Base-by-base conservation (phyloP, 1,284 basidiomycete species). In the Trichosporon asahii region DNA sequence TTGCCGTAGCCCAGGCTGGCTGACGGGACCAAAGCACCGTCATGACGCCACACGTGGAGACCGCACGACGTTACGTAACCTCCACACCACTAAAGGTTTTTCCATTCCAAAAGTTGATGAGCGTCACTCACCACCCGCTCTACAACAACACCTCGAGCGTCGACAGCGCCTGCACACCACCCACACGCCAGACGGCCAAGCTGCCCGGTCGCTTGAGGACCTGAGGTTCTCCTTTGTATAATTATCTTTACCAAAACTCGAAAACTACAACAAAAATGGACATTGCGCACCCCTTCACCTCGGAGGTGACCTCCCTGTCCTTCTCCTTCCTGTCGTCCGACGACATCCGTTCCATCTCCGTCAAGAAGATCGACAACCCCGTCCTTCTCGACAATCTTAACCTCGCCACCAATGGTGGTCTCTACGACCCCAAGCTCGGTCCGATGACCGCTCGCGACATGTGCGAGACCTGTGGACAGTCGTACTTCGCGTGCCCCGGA, bases 401-500 rank as follows among this genome's bases (percentile, higher is more conserved):
- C 81, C 87, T 92, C 74, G 97, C 97, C 1, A 98, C 93, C 76
- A 86, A 88, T 69, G 95, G 94, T 25, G 97, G 96, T 72, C 86
- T 99, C 66, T 99, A 99, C 81, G 97, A 99, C 85, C 93, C 95
- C 67, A 90, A 93, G 60, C 89, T 99, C 27, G 97, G 97, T 1
- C 97, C 97, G 31, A 91, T 91, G 83, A 90, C 91, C 77, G 88
- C 88, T 72, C 88, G 90, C 68, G 95, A 97, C 81, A 89, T 98
- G 94, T 96, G 97, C 84, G 86, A 91, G 75, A 98, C 97, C 83
- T 99, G 97, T 82, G 90, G 89, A 69, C 88, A 96, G 75, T 92
- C 90, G 65, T 95, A 93, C 78, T 98, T 91, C 84, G 90, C 91
- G 72, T 99, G 97, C 82, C 96, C 97, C 0, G 97, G 97, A 7